These are phyloP conservation scores for Hanseniaspora occidentalis DNA, from an alignment of 805 yeast species.

Conservation along the genomic window DNA sequence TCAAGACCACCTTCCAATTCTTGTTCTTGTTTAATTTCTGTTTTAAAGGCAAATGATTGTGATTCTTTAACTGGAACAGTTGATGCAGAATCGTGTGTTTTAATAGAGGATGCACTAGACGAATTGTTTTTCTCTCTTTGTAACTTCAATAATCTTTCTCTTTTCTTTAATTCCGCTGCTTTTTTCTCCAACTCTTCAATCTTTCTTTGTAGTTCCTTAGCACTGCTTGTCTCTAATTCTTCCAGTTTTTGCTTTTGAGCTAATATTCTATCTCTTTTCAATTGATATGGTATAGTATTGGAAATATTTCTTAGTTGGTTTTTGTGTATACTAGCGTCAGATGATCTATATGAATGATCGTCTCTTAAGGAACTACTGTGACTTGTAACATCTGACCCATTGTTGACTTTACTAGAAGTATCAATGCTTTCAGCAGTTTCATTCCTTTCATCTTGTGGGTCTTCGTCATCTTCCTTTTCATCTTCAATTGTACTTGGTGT, in stretches of 20 bases:
- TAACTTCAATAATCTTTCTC: conserved; percentile 39
- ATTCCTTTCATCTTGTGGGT: background rate
- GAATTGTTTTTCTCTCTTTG: conserved; percentile 4
- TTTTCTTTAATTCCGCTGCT: conserved; percentile 58
- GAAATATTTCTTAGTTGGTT: conserved; percentile 63
- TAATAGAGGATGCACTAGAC: background rate
- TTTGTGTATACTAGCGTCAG: conserved; percentile 28
- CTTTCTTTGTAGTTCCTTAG: conserved; percentile 55
- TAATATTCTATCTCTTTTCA: conserved; percentile 62
- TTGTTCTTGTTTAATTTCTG: too few relatives aligned
- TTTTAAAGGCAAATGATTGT: too few relatives aligned
- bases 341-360: too few relatives aligned
- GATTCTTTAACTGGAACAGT: background rate
- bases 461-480: background rate
- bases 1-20: background rate
- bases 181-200: conserved; percentile 68
- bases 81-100: background rate
- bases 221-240: conserved; percentile 67
- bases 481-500: background rate
- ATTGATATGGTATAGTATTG: conserved; percentile 75
- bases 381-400: background rate
- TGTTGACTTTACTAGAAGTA: background rate
- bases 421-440: background rate
- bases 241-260: conserved; percentile 70
- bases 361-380: background rate